Evolutionary conservation across 2,329 filamentous ascomycete genomes (phyloP).

Genomic region (Pleomassaria siparia): DNA sequence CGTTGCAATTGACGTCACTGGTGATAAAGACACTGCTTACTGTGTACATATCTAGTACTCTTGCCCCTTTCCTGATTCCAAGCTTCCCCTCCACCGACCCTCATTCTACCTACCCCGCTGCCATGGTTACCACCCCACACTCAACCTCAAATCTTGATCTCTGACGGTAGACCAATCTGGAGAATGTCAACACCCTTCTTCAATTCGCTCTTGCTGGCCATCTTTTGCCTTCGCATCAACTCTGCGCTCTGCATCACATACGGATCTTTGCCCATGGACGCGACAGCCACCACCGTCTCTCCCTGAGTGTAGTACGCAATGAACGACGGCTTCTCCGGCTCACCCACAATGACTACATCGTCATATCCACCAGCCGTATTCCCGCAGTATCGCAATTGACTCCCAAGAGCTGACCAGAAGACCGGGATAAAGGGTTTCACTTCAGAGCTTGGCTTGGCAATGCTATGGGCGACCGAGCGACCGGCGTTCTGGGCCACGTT

Average conservation of each 20-base stretch:
- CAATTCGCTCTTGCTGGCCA: constrained; percentile 80
- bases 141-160: constrained; percentile 46
- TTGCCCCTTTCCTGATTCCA: neutral
- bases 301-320: constrained; percentile 86
- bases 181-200: constrained; percentile 59
- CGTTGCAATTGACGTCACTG: constrained; percentile 2
- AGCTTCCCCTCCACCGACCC: neutral
- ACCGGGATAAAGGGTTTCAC: constrained; percentile 82
- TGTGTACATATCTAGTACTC: too few species aligned
- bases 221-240: constrained; percentile 78
- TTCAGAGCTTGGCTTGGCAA: constrained; percentile 64
- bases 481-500: constrained; percentile 95
- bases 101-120: neutral
- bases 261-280: constrained; percentile 88
- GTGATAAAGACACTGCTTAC: neutral
- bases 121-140: neutral
- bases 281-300: constrained; percentile 85
- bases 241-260: constrained; percentile 80
- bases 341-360: constrained; percentile 77
- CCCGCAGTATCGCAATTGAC: constrained; percentile 90
- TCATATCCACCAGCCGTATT: constrained; percentile 83
- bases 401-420: constrained; percentile 93
- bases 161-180: constrained; percentile 47
- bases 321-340: constrained; percentile 72
- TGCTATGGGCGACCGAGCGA: constrained; percentile 74